Base-by-base conservation (phyloP, 345 rosid species). In the Geranium rotundifolium region DNA sequence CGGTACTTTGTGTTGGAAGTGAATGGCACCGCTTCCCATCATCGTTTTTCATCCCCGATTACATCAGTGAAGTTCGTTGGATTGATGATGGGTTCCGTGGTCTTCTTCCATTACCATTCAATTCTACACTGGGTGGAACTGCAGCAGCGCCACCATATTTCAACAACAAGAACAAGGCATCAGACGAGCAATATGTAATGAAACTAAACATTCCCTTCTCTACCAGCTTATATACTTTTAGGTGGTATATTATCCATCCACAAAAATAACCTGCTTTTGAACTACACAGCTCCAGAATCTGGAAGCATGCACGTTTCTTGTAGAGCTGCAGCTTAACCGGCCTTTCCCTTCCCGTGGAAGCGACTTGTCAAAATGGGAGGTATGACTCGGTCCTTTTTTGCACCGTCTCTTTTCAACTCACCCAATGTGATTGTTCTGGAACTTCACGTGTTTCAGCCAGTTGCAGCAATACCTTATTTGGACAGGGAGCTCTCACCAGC, bases 11-110 rank as follows among this genome's bases (percentile, higher is more conserved):
- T 71, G 86, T 90, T 76, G 97, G 97, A 81, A 84, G 96, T 74
- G 99, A 93, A 72, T 86, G 99, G 97, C 99, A 93, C 74, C 96
- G 99, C 34, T 88, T 77, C 71, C 96, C 96, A 13, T 90, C 99
- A 17, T 93, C 97, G 17, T 93, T 93, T 76, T 86, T 93, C 34
- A 75, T 93, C 61, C 99, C 99, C 29, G 72, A 72, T 56, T 90
- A 63, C 69, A 68, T 93, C 5, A 67, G 83, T 65, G 82, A 83
- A 76, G 87, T 93, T 54, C 76, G 82, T 54, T 93, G 99, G 99
- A 82, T 88, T 41, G 95, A 93, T 75, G 99, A 93, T 69, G 99
- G 97, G 14, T 90, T 93, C 82, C 81, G 74, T 6, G 97, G 99
- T 64, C 90, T 93, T 72, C 96, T 93, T 72, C 99, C 99, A 29